Base-by-base conservation (phyloP, 768 basidiomycete genomes). In the Boletus vinaceobasis region DNA sequence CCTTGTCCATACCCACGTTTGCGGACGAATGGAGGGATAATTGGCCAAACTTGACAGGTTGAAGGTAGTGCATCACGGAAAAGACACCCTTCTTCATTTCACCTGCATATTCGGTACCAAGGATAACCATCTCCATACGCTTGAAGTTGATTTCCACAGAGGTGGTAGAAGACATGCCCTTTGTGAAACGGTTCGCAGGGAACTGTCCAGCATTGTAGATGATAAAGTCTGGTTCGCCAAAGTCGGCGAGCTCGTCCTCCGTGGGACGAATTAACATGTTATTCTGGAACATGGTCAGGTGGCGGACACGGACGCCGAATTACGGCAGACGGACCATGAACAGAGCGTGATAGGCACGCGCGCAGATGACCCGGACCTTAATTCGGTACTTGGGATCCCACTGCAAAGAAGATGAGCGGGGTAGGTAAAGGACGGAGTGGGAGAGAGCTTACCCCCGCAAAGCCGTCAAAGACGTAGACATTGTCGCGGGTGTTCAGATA, bases 31-130 rank as follows among this genome's bases (percentile, higher is more conserved):
- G 97, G 51, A 99, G 85, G 23, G 94, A 97, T 50, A 99, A 84
- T 72, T 98, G 94, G 49, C 93, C 93, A 68, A 97, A 98, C 71
- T 97, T 98, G 79, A 98, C 88, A 7, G 97, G 97, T 79, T 96
- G 93, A 57, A 99, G 82, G 73, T 98, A 99, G 76, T 99, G 96
- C 96, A 99, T 99, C 64, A 99, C 94, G 42, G 90, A 93, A 79
- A 99, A 99, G 71, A 99, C 92, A 68, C 97, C 97, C 85, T 99
- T 99, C 79, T 99, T 99, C 97, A 99, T 99, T 79, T 99, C 94
- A 48, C 94, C 94, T 31, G 94, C 94, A 68, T 98, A 98, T 71
- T 98, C 94, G 27, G 93, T 96, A 52, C 91, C 96, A 64, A 99
- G 91, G 68, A 99, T 98, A 66, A 99, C 96, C 97, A 99, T 99